phyloP scores from a whole-genome alignment of 2,329 filamentous ascomycete species.

The Talaromyces atroroseus region DNA sequence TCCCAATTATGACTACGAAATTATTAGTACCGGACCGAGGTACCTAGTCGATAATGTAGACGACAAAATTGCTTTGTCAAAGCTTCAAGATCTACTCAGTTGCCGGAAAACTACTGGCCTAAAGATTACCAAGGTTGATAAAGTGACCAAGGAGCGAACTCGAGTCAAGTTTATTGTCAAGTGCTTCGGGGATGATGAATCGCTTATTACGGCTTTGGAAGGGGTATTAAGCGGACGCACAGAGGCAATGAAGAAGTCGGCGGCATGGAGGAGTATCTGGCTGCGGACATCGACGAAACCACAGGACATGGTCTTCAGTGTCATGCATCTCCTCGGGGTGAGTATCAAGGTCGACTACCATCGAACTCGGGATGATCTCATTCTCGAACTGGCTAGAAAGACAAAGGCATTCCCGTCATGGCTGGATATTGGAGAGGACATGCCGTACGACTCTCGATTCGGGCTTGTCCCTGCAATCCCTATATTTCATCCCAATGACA shows the following conservation, averaged over 20 bases:
- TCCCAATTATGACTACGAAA: constrained; percentile 4
- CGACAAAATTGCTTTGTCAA: not conserved
- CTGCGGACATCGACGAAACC: constrained; percentile 7
- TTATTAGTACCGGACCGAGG: not conserved
- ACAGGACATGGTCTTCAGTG: constrained; percentile 9
- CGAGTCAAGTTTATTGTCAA: not conserved
- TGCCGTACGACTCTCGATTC: constrained; percentile 1
- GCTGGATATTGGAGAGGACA: constrained; percentile 11
- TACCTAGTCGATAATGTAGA: constrained; percentile 3
- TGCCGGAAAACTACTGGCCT: not conserved
- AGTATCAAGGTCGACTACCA: constrained; percentile 4
- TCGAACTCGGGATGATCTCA: constrained; percentile 1
- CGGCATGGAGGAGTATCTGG: constrained; percentile 5
- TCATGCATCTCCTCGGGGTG: constrained; percentile 8
- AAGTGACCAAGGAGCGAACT: not conserved
- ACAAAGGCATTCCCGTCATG: constrained; percentile 2
- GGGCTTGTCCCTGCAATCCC: constrained; percentile 6
- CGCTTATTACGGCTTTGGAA: constrained; percentile 5
- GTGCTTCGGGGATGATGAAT: constrained; percentile 4
- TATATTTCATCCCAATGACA: constrained; percentile 9
- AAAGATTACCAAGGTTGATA: not conserved
- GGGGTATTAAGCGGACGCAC: constrained; percentile 2
- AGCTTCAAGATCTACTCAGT: constrained; percentile 6
- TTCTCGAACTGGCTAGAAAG: constrained; percentile 6
- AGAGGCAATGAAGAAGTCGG: constrained; percentile 7